Conservation (phyloP, 208 protist genomes). For the Acanthamoeba castellanii region DNA sequence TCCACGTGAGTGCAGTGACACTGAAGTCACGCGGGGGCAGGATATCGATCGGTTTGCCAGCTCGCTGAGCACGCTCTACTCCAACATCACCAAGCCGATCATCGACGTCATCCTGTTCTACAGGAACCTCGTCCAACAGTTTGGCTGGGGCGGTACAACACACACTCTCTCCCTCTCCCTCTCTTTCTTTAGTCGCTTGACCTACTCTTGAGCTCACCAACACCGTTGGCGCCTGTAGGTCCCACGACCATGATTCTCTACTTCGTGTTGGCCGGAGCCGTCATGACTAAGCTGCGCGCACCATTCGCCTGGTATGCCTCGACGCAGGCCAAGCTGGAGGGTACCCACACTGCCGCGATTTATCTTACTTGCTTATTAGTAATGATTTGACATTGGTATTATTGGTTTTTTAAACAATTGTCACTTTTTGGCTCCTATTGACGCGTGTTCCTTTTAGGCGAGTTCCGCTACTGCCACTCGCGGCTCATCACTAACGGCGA, state of each 20-base stretch:
- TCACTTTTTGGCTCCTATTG: too few species aligned
- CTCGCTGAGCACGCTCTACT: constrained; percentile 37
- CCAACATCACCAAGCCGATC: constrained; percentile 66
- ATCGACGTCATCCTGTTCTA: constrained; percentile 63
- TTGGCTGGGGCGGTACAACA: constrained; percentile 15
- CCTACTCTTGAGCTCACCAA: neutral
- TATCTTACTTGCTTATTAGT: neutral
- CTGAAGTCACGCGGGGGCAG: neutral
- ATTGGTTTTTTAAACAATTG: too few species aligned
- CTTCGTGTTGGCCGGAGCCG: constrained; percentile 26
- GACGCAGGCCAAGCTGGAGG: constrained; percentile 40
- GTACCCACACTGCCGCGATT: neutral
- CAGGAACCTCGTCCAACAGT: constrained; percentile 4
- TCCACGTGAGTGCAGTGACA: neutral
- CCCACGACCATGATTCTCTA: constrained; percentile 16
- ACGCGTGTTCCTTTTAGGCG: neutral
- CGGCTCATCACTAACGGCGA: constrained; percentile 70
- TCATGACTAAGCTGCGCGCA: constrained; percentile 25
- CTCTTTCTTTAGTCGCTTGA: neutral
- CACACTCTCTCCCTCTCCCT: neutral
- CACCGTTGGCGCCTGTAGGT: neutral
- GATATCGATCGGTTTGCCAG: constrained; percentile 33
- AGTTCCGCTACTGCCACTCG: constrained; percentile 36
- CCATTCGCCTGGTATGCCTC: constrained; percentile 48
- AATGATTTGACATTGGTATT: neutral